Base-by-base conservation (phyloP, 2,329 filamentous ascomycete species). In the Atkinsonella hypoxylon region DNA sequence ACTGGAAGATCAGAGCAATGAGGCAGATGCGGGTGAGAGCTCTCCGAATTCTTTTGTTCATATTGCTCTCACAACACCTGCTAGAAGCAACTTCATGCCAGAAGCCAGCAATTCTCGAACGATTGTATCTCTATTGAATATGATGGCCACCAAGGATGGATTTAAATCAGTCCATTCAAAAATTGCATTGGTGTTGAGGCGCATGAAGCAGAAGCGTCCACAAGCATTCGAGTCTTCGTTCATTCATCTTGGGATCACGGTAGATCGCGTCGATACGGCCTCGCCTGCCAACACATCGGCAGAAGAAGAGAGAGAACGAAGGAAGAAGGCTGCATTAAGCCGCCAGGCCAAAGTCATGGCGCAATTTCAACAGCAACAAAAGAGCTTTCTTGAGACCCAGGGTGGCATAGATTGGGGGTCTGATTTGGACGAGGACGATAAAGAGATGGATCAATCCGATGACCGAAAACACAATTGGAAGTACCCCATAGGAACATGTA, bases 341-440 rank as follows among this genome's bases (percentile, higher is more conserved):
- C 82, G 93, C 20, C 90, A 97, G 67, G 90, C 90, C 2, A 86
- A 82, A 61, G 89, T 98, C 32, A 96, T 98, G 90, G 93, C 90
- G 1, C 89, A 96, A 62, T 96, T 98, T 68, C 93, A 97, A 64
- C 86, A 95, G 63, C 91, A 98, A 62, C 94, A 97, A 64, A 91
- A 94, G 68, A 93, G 82, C 60, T 98, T 98, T 68, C 72, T 98
- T 70, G 85, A 88, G 51, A 93, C 85, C 56, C 90, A 96, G 65
- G 85, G 81, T n/a, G 77, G 83, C 41, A 79, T 95, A 53, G 87
- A 95, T 65, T 95, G 89, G 86, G 89, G 87, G 13, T 71, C 69
- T 38, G 86, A 93, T 53, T 79, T 89, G 47, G 87, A 87, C n/a
- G 81, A 86, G 39, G 76, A 82, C 26, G 85, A 93, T 45, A 78